A percentile compares a stretch with the other conserved stretches of the same genome.
These are phyloP conservation scores for Glonium stellatum DNA, from an alignment of 495 filamentous ascomycete genomes.

Conservation along the genomic window DNA sequence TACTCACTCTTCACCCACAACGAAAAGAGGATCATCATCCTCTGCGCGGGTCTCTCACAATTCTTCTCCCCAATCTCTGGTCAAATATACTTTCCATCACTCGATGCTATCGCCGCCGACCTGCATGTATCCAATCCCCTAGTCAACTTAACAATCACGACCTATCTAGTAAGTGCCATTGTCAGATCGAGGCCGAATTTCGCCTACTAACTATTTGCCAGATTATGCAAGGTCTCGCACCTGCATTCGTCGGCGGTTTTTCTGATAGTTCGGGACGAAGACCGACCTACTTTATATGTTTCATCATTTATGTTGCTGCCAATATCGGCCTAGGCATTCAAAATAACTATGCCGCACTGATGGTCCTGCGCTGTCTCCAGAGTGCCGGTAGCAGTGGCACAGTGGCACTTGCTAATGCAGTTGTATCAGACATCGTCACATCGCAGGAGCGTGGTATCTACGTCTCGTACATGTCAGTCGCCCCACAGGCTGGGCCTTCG, in stretches of 20 bases:
- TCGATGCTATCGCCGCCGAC: not conserved
- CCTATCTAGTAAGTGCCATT: no score
- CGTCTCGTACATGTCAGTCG: conserved; percentile 35
- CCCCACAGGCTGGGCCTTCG: not conserved
- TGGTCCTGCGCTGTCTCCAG: conserved; percentile 47
- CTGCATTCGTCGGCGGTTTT: conserved; percentile 41
- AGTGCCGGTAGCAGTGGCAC: conserved; percentile 43
- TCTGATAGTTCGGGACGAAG: conserved; percentile 45
- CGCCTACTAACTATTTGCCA: no score
- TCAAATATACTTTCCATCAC: conserved; percentile 6
- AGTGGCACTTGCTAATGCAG: conserved; percentile 37
- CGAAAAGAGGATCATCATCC: no score
- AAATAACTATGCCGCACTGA: conserved; percentile 41
- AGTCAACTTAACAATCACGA: conserved; percentile 1
- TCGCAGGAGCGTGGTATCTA: conserved; percentile 44
- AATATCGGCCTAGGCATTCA: conserved; percentile 46
- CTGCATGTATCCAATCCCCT: not conserved
- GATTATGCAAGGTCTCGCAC: conserved; percentile 41
- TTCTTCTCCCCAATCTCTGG: conserved; percentile 5
- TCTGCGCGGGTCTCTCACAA: no score
- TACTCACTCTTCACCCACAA: no score
- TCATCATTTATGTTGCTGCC: conserved; percentile 41
- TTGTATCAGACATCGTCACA: conserved; percentile 41
- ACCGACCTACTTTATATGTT: conserved; percentile 40
- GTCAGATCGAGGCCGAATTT: no score